phyloP scores from a whole-genome alignment of 169 alveolate genomes.

The Plasmodium vivax region DNA sequence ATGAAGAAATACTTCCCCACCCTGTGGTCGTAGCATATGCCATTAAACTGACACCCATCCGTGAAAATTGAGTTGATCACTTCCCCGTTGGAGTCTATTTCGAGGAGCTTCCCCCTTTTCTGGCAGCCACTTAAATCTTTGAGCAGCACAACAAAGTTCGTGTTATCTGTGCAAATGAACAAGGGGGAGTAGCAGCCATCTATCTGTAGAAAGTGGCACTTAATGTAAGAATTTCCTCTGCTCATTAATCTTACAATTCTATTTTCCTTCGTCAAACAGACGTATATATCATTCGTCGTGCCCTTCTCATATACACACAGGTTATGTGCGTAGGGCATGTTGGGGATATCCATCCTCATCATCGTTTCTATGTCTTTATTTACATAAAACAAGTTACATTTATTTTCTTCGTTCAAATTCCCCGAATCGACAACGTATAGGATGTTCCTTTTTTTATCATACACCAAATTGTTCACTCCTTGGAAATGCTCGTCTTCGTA shows the following conservation, averaged over 20 bases:
- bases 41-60: conserved; percentile 58
- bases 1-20: conserved; percentile 44
- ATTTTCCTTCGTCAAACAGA: conserved; percentile 69
- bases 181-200: conserved; percentile 66
- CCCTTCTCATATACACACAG: conserved; percentile 58
- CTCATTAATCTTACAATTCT: conserved; percentile 51
- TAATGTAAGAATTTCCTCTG: conserved; percentile 58
- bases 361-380: conserved; percentile 72
- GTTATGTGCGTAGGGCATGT: conserved; percentile 31
- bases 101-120: conserved; percentile 45
- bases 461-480: conserved; percentile 26
- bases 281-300: conserved; percentile 22
- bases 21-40: conserved; percentile 64
- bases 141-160: conserved; percentile 33
- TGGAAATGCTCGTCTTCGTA: conserved; percentile 40
- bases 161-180: conserved; percentile 63
- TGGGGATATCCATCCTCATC: conserved; percentile 25
- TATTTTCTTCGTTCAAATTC: conserved; percentile 63
- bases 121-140: conserved; percentile 72
- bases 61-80: conserved; percentile 51
- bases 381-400: conserved; percentile 52
- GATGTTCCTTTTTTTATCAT: conserved; percentile 25
- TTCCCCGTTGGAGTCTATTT: conserved; percentile 52
- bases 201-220: conserved; percentile 20
- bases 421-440: conserved; percentile 69